Evolutionary conservation across 192 early-diverging fungal species (phyloP).

Genomic region (Coemansia sp.): DNA sequence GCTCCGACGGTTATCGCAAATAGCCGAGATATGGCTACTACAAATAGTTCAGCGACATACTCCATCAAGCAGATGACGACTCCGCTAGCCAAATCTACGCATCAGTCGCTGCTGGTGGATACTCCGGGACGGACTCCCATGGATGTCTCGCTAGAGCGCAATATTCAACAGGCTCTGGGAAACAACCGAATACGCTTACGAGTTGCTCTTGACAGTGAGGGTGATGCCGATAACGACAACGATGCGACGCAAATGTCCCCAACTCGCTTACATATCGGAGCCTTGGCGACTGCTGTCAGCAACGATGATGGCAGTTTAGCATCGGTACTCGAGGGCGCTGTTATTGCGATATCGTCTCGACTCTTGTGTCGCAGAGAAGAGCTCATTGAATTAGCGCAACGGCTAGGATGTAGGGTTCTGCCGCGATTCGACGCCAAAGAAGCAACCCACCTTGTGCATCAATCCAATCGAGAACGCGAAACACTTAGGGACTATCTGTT

Average conservation of each 20-base stretch:
- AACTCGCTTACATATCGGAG: not conserved
- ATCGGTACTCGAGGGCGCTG: conserved; percentile 26
- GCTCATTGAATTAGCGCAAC: conserved; percentile 32
- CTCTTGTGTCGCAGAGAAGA: conserved; percentile 41
- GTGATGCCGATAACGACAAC: not conserved
- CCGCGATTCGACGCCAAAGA: conserved; percentile 30
- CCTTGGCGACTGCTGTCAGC: not conserved
- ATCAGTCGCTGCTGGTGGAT: conserved; percentile 1
- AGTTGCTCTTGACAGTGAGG: no score
- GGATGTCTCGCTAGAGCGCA: conserved; percentile 44
- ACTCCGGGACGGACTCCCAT: conserved; percentile 52
- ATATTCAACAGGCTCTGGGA: conserved; percentile 36
- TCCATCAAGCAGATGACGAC: not conserved
- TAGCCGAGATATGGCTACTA: not conserved
- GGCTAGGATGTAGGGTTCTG: conserved; percentile 42
- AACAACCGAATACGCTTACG: conserved; percentile 18
- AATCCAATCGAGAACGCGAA: conserved; percentile 49
- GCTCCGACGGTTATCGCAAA: not conserved
- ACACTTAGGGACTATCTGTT: conserved; percentile 34
- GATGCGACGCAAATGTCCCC: conserved; percentile 49
- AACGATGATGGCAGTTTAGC: not conserved
- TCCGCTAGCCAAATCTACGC: conserved; percentile 13
- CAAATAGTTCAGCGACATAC: not conserved
- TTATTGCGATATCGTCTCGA: conserved; percentile 39
- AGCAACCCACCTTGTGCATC: conserved; percentile 52